Percentiles rank a stretch among this genome's conserved stretches.
Evolutionary conservation across 2,329 filamentous ascomycete species (phyloP).

Genomic region (Lasiodiplodia sp.): DNA sequence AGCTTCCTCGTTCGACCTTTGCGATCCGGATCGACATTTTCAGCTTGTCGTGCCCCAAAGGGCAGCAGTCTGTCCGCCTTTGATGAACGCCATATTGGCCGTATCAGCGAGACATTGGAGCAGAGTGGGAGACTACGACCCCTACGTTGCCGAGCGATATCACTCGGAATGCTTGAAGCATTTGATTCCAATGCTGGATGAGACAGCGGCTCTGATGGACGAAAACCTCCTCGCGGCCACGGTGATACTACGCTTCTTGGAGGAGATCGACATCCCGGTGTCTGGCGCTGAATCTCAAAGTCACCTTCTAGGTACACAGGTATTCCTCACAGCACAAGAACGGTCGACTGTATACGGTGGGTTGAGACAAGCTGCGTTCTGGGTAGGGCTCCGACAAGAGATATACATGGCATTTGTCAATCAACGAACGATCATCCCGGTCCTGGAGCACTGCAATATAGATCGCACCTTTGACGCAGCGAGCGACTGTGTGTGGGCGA

Average conservation of each 20-base stretch:
- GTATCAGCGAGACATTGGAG: conserved; percentile 53
- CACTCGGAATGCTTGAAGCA: conserved; percentile 51
- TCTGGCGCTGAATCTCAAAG: conserved; percentile 46
- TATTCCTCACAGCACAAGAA: conserved; percentile 30
- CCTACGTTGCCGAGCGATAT: conserved; percentile 51
- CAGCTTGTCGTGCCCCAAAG: conserved; percentile 61
- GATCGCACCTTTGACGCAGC: conserved; percentile 50
- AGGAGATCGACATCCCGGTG: conserved; percentile 51
- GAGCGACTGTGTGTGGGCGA: conserved; percentile 52
- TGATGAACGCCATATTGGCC: conserved; percentile 53
- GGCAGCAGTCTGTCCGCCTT: conserved; percentile 58
- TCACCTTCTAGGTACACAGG: conserved; percentile 48
- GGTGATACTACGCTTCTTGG: conserved; percentile 49
- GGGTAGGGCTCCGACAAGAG: conserved; percentile 44
- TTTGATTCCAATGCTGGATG: conserved; percentile 50
- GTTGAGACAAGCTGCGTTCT: conserved; percentile 37
- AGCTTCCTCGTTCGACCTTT: conserved; percentile 41
- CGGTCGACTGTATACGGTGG: conserved; percentile 23
- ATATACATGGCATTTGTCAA: conserved; percentile 43
- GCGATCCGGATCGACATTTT: conserved; percentile 55
- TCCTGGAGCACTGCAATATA: conserved; percentile 35
- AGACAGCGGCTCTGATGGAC: conserved; percentile 49
- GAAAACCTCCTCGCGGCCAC: conserved; percentile 52
- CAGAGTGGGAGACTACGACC: conserved; percentile 48
- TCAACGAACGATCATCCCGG: conserved; percentile 39